Percentiles rank a stretch among this genome's conserved stretches.
phyloP scores from a whole-genome alignment of 106 monocot species.

The Xerophyta viscosa region DNA sequence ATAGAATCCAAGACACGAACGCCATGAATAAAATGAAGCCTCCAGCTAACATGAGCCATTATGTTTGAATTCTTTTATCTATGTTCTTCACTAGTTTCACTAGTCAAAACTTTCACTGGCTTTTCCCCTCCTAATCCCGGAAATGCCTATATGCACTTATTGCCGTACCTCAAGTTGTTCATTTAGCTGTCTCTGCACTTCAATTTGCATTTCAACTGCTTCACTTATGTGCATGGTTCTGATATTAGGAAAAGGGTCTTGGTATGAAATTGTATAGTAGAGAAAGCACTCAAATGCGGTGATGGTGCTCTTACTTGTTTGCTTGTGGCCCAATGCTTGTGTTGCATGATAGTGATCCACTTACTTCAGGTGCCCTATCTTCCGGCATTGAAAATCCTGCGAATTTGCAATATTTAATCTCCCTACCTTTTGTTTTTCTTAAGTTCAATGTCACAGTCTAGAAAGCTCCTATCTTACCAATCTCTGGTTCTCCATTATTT shows the following conservation, averaged over 20 bases:
- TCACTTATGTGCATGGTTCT: conserved; percentile 65
- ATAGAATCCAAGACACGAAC: no score
- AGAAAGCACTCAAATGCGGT: background rate
- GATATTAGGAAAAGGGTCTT: conserved; percentile 6
- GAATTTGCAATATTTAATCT: no score
- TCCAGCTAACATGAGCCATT: no score
- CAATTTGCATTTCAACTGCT: conserved; percentile 79
- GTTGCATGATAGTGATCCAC: conserved; percentile 13
- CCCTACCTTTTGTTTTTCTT: no score
- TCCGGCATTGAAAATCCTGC: conserved; percentile 9
- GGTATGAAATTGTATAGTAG: background rate
- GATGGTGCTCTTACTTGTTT: conserved; percentile 42
- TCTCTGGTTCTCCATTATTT: conserved; percentile 21
- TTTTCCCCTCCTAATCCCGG: background rate
- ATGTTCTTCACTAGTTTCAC: no score
- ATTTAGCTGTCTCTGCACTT: conserved; percentile 69
- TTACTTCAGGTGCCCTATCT: conserved; percentile 22
- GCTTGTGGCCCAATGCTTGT: conserved; percentile 16
- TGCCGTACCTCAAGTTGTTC: conserved; percentile 80
- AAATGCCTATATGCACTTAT: no score
- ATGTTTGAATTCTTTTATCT: no score
- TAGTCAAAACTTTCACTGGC: no score
- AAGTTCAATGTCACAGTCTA: background rate
- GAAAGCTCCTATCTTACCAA: conserved; percentile 25
- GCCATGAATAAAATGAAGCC: no score